Evolutionary conservation across 495 filamentous ascomycete species (phyloP).

Genomic region (Xylaria acuta): DNA sequence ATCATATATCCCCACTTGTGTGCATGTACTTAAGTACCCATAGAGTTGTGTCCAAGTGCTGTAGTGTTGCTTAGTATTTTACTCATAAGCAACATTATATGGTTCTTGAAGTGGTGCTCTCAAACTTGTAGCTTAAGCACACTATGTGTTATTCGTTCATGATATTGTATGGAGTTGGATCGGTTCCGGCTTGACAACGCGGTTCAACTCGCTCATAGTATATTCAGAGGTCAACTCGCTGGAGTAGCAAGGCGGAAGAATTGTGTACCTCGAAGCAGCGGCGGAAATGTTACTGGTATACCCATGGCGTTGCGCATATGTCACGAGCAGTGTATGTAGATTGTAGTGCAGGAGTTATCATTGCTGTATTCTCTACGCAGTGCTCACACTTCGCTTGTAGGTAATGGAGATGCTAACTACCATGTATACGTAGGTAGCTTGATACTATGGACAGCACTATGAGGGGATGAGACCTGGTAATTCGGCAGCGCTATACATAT

Average conservation of each 20-base stretch:
- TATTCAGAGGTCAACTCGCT: neutral
- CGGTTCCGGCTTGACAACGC: neutral
- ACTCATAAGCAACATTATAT: neutral
- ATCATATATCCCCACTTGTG: conserved; percentile 9
- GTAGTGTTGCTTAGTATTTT: neutral
- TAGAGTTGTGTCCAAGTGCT: neutral
- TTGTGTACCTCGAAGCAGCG: neutral
- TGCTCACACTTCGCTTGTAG: neutral
- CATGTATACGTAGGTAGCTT: neutral
- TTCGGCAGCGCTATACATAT: conserved; percentile 13
- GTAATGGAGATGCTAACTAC: neutral
- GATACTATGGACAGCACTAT: neutral
- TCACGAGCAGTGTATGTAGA: neutral
- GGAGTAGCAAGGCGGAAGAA: neutral
- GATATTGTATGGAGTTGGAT: neutral
- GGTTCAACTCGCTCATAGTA: neutral
- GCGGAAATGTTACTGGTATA: neutral
- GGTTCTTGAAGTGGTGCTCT: neutral
- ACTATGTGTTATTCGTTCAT: neutral
- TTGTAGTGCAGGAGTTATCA: neutral
- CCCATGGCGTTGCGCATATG: neutral
- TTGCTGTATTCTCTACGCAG: neutral
- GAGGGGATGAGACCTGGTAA: neutral
- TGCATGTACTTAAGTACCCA: conserved; percentile 11
- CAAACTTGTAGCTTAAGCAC: neutral